Percentiles rank a stretch among this genome's conserved stretches.
These are phyloP conservation scores for Cercophora samala DNA, from an alignment of 495 filamentous ascomycete genomes.

Conservation along the genomic window DNA sequence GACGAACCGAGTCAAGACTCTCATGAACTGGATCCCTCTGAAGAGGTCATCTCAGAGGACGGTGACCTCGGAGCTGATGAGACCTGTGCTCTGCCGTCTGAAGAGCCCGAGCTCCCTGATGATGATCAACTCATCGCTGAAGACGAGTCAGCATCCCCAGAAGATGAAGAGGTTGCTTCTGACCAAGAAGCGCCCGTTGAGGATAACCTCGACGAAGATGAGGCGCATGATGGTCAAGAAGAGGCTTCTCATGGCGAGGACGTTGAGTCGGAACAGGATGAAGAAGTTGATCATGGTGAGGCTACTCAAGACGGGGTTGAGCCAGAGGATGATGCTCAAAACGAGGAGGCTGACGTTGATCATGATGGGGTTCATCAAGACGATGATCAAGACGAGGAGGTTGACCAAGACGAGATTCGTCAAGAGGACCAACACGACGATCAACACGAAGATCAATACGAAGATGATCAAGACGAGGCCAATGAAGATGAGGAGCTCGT, in stretches of 20 bases:
- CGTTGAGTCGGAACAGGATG: background rate
- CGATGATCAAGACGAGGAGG: too few species aligned
- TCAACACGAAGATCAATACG: too few species aligned
- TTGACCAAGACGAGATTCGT: too few species aligned
- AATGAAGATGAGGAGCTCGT: background rate
- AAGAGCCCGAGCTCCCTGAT: background rate
- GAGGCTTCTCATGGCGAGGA: background rate
- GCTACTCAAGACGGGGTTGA: too few species aligned
- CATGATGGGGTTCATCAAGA: too few species aligned
- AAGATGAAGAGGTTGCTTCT: background rate
- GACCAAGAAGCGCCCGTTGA: background rate
- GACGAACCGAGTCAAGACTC: background rate
- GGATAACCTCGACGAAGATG: background rate
- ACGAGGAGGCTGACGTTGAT: background rate
- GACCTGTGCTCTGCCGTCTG: too few species aligned
- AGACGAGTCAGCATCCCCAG: background rate
- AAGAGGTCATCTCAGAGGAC: too few species aligned
- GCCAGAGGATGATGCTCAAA: too few species aligned
- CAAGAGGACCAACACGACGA: too few species aligned
- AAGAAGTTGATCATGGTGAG: background rate
- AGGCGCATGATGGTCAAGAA: background rate
- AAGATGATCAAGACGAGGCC: background rate
- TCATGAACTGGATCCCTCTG: background rate
- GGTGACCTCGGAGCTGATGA: background rate
- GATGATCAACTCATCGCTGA: background rate